phyloP scores from a whole-genome alignment of 352 stramenopile genomes.

The Elongisporangium senticosum region DNA sequence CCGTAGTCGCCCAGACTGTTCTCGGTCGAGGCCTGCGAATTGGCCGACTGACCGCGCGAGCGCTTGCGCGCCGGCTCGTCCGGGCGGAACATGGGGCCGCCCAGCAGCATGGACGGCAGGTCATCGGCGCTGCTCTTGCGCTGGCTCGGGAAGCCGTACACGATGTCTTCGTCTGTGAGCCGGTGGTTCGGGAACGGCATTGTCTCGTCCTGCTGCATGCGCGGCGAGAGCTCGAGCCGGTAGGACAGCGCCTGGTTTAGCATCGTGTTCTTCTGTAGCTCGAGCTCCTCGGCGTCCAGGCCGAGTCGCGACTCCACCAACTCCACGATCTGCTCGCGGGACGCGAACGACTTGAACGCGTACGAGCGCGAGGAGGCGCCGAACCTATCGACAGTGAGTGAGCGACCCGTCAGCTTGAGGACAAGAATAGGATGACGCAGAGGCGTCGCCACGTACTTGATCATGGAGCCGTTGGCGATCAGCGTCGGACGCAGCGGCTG shows the following conservation, averaged over 20 bases:
- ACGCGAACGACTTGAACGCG: conserved; percentile 81
- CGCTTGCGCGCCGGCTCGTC: conserved; percentile 32
- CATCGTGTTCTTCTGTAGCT: conserved; percentile 77
- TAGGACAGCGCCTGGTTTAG: conserved; percentile 77
- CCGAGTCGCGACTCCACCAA: conserved; percentile 45
- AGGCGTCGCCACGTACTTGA: conserved; percentile 24
- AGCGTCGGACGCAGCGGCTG: conserved; percentile 64
- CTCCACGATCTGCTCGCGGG: conserved; percentile 62
- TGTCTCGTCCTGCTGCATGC: conserved; percentile 11
- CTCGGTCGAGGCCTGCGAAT: conserved; percentile 47
- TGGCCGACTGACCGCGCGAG: conserved; percentile 43
- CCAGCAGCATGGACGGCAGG: conserved; percentile 22
- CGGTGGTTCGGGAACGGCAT: conserved; percentile 11
- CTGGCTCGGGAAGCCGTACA: conserved; percentile 9
- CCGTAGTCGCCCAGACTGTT: conserved; percentile 20
- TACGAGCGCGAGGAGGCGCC: conserved; percentile 74
- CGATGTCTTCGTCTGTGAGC: conserved; percentile 21
- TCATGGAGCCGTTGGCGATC: conserved; percentile 45
- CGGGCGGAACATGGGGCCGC: conserved; percentile 11
- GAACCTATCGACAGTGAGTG: conserved; percentile 40
- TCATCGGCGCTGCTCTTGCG: conserved; percentile 23
- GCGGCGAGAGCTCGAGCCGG: conserved; percentile 61
- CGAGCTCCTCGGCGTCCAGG: conserved; percentile 46
- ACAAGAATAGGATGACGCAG: not conserved
- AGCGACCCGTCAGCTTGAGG: not conserved